Conservation (phyloP, 2,329 filamentous ascomycete species). For the Neopestalotiopsis rosae region DNA sequence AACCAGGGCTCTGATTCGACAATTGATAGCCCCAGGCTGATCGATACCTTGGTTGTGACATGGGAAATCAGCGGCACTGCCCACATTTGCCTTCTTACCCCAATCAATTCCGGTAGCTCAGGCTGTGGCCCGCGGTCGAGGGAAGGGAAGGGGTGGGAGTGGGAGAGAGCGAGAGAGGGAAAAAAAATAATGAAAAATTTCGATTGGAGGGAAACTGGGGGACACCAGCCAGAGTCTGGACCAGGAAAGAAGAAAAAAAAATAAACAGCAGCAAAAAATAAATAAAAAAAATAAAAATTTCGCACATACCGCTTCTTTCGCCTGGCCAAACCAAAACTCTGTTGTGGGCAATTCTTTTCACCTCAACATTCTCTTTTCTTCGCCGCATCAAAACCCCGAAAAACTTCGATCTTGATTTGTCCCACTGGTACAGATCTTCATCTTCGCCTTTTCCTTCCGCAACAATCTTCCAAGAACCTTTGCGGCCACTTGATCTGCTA, state of each 20-base stretch:
- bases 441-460: neutral
- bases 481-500: neutral
- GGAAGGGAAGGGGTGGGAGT: neutral
- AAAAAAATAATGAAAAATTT: slow-evolving; percentile 10
- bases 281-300: neutral
- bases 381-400: slow-evolving; percentile 2
- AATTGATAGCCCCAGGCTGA: neutral
- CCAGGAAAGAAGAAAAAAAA: neutral
- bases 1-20: neutral
- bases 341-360: slow-evolving; percentile 12
- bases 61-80: neutral
- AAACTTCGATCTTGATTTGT: slow-evolving; percentile 4
- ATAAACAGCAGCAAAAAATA: neutral
- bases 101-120: slow-evolving; percentile 3
- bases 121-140: neutral
- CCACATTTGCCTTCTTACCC: slow-evolving; percentile 11
- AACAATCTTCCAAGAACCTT: slow-evolving; percentile 1
- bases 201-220: neutral
- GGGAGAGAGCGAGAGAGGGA: neutral
- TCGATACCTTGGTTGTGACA: neutral
- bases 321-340: slow-evolving; percentile 9
- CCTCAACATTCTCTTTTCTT: slow-evolving; percentile 8
- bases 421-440: neutral
- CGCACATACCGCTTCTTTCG: slow-evolving; percentile 17
- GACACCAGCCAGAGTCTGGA: neutral